Percentiles rank a stretch among this genome's conserved stretches.
These are phyloP conservation scores for Tricholoma sp. DNA, from an alignment of 768 basidiomycete species.

Conservation along the genomic window DNA sequence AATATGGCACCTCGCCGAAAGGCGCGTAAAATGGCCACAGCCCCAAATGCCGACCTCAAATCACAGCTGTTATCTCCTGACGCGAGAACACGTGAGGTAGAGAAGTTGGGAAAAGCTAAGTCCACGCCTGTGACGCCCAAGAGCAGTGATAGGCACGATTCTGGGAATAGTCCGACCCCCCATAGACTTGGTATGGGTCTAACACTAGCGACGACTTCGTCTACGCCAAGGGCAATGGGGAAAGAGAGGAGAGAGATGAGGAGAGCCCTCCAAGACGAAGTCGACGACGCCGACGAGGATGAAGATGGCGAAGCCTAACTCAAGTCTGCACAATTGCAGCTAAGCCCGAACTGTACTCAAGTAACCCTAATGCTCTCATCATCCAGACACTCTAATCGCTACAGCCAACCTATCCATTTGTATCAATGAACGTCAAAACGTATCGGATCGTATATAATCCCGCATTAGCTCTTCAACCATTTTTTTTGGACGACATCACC, in stretches of 20 bases:
- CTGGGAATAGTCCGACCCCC: conserved; percentile 19
- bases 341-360: not conserved
- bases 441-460: not conserved
- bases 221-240: conserved; percentile 18
- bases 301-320: conserved; percentile 5
- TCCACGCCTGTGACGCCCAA: conserved; percentile 22
- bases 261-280: conserved; percentile 30
- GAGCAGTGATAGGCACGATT: conserved; percentile 9
- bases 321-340: not conserved
- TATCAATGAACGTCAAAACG: not conserved
- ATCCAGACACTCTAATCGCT: not conserved
- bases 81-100: conserved; percentile 14
- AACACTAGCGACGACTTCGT: conserved; percentile 6
- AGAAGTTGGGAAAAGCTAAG: conserved; percentile 17
- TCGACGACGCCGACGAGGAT: conserved; percentile 19
- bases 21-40: conserved; percentile 33
- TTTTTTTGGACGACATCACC: not conserved
- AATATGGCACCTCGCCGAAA: conserved; percentile 48
- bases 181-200: conserved; percentile 18
- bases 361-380: not conserved
- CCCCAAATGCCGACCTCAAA: conserved; percentile 16
- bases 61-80: conserved; percentile 18
- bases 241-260: conserved; percentile 23
- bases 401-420: not conserved
- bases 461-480: not conserved